Evolutionary conservation across 2,329 filamentous ascomycete species (phyloP).

Genomic region (Sarocladiaceae sp.): DNA sequence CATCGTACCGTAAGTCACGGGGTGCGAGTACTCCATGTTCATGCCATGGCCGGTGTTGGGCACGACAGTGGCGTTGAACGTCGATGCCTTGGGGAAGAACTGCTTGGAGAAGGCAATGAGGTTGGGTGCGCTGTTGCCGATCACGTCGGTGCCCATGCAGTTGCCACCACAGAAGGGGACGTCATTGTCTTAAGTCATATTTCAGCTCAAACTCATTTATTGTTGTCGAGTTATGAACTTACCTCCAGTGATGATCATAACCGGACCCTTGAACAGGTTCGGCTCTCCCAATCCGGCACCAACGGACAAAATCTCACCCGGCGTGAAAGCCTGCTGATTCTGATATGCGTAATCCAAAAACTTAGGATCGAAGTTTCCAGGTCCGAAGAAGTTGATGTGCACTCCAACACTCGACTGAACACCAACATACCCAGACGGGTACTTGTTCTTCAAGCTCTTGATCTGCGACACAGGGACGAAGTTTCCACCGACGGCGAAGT

Average conservation of each 20-base stretch:
- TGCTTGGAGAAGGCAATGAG: constrained; percentile 37
- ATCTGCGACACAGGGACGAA: constrained; percentile 36
- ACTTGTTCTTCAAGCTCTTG: constrained; percentile 21
- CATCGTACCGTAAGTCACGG: constrained; percentile 29
- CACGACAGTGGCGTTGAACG: constrained; percentile 51
- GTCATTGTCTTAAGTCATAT: constrained; percentile 33
- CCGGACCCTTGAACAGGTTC: constrained; percentile 47
- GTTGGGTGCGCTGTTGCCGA: constrained; percentile 29
- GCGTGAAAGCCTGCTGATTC: constrained; percentile 51
- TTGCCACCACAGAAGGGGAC: constrained; percentile 59
- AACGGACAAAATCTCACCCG: constrained; percentile 56
- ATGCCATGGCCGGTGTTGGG: constrained; percentile 46
- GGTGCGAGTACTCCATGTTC: constrained; percentile 38
- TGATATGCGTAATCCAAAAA: constrained; percentile 41
- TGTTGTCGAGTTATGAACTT: constrained; percentile 13
- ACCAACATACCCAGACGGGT: constrained; percentile 50
- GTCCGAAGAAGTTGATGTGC: constrained; percentile 49
- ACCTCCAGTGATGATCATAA: constrained; percentile 56
- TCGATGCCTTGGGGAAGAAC: constrained; percentile 39
- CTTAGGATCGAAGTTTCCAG: constrained; percentile 49
- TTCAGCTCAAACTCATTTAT: neutral
- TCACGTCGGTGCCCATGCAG: constrained; percentile 41
- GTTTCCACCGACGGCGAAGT: constrained; percentile 41
- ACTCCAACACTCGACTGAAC: constrained; percentile 40
- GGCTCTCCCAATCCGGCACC: constrained; percentile 28